phyloP scores from a whole-genome alignment of 192 early-diverging fungal genomes.

The Coemansia pectinata region DNA sequence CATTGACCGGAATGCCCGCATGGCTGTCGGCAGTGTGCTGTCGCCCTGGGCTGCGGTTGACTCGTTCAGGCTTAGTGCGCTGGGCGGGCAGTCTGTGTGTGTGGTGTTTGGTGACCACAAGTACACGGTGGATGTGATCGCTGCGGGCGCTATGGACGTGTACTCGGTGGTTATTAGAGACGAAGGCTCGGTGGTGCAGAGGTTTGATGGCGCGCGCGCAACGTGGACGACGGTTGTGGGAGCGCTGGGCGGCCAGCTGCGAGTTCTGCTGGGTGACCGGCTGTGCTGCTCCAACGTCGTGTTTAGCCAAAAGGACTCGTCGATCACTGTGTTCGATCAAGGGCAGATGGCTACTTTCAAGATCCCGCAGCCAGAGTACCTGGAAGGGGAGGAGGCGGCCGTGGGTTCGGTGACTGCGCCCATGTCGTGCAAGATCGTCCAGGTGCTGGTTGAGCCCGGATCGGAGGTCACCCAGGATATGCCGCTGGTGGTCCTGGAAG shows the following conservation, averaged over 20 bases:
- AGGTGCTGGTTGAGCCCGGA: slow-evolving; percentile 78
- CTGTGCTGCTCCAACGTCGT: slow-evolving; percentile 65
- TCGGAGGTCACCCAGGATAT: slow-evolving; percentile 77
- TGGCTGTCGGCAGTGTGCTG: neutral
- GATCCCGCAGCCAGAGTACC: slow-evolving; percentile 58
- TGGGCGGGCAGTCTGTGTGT: slow-evolving; percentile 21
- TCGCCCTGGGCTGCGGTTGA: slow-evolving; percentile 51
- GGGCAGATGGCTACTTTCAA: slow-evolving; percentile 61
- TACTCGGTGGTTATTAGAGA: slow-evolving; percentile 19
- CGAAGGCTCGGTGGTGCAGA: slow-evolving; percentile 1
- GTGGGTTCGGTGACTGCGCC: slow-evolving; percentile 75
- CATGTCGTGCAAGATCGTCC: slow-evolving; percentile 91
- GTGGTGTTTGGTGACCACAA: slow-evolving; percentile 22
- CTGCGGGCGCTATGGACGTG: slow-evolving; percentile 4
- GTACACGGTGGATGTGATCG: slow-evolving; percentile 27
- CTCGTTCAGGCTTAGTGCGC: slow-evolving; percentile 54
- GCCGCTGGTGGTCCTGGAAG: slow-evolving; percentile 87
- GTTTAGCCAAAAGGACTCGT: slow-evolving; percentile 56
- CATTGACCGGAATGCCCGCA: slow-evolving; percentile 61
- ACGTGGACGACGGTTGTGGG: slow-evolving; percentile 25
- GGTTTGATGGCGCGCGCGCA: slow-evolving; percentile 13
- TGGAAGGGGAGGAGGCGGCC: slow-evolving; percentile 72
- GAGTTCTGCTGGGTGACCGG: slow-evolving; percentile 63
- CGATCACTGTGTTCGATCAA: slow-evolving; percentile 64
- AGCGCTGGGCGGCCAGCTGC: slow-evolving; percentile 53